Evolutionary conservation across 2,329 filamentous ascomycete species (phyloP), one percentile per base, ranked within the genome.

Genomic region (Tolypocladium ovalisporum): DNA sequence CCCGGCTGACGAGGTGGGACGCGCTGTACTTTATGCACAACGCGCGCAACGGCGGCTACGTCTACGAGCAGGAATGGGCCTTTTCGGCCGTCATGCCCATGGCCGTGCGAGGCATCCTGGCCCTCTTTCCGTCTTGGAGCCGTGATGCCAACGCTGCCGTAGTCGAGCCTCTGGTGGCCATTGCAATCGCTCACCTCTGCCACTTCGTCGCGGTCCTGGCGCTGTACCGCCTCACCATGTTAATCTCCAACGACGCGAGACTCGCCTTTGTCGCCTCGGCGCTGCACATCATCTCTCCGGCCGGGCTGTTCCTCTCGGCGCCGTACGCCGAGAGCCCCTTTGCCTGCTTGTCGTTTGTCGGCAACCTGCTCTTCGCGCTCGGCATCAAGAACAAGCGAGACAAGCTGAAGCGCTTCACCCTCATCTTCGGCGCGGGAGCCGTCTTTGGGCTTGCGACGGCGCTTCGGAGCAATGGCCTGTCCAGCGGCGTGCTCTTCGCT

Each of bases 1-100:
- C 78, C 37, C 83, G 83, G 49, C 74, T 94, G 58, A 84, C 85
- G 8, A 80, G 88, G 69, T 95, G 90, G 90, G 90, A 95, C 69
- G 87, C 86, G 36, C 77, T 95, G 62, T 94, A 93, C 70, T 93
- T 86, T 66, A 75, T 86, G 58, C 79, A 84, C 62, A 70, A 77
- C 51, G 82, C 88, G 5, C 77, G 77, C 47, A 76, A 81, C 13
- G 88, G 87, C 13, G 88, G 87, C 37, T 85, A 90, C 63, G 57
- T 85, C 13, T 88, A 84, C 68, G 90, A 95, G 73, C 90, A 94
- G 72, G 88, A 93, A 71, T 94, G 89, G 89, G 90, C 89, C 0
- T 94, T 92, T 73, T 86, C 86, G 40, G 62, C 66, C 57, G 73
- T 72, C 59, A 62, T 84, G 52, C 79, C 81, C 1, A 62, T 68